These are phyloP conservation scores for Erigeron canadensis DNA, from an alignment of 129 eudicot species.

Conservation along the genomic window DNA sequence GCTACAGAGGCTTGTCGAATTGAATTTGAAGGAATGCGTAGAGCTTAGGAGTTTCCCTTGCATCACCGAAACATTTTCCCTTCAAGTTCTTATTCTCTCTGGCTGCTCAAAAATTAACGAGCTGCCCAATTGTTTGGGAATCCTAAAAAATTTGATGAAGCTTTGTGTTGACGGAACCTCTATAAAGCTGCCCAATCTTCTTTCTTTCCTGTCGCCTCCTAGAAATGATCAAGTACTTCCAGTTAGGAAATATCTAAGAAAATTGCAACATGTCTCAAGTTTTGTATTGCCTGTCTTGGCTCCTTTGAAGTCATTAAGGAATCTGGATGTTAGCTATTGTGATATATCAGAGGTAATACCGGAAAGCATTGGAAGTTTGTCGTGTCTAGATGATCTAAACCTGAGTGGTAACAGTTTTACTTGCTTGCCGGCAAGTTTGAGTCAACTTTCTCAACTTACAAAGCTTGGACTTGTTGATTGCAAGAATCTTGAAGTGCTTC, in stretches of 20 bases:
- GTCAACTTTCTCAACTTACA: not conserved
- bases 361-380: constrained; percentile 11
- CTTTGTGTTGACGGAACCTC: constrained; percentile 18
- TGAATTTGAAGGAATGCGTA: constrained; percentile 6
- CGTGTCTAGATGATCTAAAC: not conserved
- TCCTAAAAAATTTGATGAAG: not conserved
- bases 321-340: not conserved
- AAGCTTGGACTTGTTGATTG: not conserved
- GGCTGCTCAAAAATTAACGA: not conserved
- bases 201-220: not conserved
- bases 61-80: constrained; percentile 7
- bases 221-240: not conserved
- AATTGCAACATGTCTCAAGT: not conserved
- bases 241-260: not conserved
- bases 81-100: not conserved
- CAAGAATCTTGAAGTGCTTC: not conserved
- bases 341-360: not conserved
- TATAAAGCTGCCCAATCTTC: not conserved
- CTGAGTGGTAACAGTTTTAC: not conserved
- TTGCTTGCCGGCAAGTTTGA: not conserved
- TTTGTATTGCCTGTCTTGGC: constrained; percentile 4
- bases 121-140: not conserved
- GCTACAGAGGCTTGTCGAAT: constrained; percentile 13
- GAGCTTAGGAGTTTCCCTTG: constrained; percentile 2
- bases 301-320: not conserved